phyloP scores from a whole-genome alignment of 1,284 basidiomycete genomes.

The Cutaneotrichosporon sp. region DNA sequence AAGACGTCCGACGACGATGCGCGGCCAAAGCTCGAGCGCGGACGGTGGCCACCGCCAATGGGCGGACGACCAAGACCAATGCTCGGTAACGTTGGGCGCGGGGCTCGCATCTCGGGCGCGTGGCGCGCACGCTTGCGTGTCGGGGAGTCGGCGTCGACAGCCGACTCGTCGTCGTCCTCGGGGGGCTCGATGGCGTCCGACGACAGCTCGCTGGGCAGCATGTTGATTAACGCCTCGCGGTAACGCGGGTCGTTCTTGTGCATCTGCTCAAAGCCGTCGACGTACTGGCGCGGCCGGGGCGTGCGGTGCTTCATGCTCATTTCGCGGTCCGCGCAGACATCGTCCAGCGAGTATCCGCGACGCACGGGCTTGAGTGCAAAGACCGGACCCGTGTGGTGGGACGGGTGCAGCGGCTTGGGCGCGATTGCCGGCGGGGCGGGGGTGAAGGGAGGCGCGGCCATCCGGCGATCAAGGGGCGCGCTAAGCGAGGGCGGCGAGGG shows the following conservation, averaged over 20 bases:
- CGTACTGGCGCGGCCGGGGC: constrained; percentile 10
- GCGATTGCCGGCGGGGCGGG: constrained; percentile 14
- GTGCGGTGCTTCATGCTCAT: constrained; percentile 21
- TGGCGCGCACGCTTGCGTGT: constrained; percentile 21
- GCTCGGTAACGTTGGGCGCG: constrained; percentile 16
- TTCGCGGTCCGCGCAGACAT: constrained; percentile 22
- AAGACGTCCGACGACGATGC: constrained; percentile 19
- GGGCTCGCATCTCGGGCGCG: constrained; percentile 4
- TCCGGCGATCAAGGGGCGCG: constrained; percentile 5
- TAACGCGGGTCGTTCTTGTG: constrained; percentile 23
- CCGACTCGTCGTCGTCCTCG: constrained; percentile 21
- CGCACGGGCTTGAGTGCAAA: constrained; percentile 17
- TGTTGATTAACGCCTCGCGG: constrained; percentile 20
- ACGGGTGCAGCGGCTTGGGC: constrained; percentile 10
- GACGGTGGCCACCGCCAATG: constrained; percentile 7
- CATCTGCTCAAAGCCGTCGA: constrained; percentile 19
- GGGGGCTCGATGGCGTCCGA: constrained; percentile 18
- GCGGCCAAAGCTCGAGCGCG: constrained; percentile 20
- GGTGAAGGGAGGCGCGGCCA: constrained; percentile 5
- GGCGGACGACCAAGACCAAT: constrained; percentile 17
- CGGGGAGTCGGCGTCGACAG: constrained; percentile 19
- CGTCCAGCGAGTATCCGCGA: constrained; percentile 21
- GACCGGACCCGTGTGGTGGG: not conserved
- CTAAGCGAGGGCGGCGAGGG: constrained; percentile 1
- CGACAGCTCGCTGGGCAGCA: constrained; percentile 21